Conservation (phyloP, 306 rosid genomes). For the Cicer bijugum region DNA sequence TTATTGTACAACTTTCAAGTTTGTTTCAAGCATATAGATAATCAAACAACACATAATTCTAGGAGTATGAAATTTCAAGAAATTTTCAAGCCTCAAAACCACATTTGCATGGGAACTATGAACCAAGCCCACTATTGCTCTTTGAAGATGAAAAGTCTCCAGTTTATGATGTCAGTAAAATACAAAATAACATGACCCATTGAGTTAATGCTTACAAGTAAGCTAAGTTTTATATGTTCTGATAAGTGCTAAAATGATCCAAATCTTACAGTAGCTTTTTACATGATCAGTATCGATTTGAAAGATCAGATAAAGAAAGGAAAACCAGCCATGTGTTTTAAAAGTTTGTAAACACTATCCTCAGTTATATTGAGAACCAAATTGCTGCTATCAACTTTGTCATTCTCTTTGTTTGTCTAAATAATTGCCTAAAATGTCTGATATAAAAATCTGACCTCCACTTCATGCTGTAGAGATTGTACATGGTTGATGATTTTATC, state of each 20-base stretch:
- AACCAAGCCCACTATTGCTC: neutral
- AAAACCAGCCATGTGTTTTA: slow-evolving; percentile 7
- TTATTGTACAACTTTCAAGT: slow-evolving; percentile 24
- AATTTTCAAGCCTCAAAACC: slow-evolving; percentile 36
- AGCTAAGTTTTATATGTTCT: slow-evolving; percentile 29
- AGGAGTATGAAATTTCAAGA: slow-evolving; percentile 35
- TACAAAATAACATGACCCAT: slow-evolving; percentile 5
- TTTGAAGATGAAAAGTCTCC: neutral
- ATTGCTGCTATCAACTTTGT: slow-evolving; percentile 39
- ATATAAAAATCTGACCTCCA: slow-evolving; percentile 79
- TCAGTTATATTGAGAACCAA: slow-evolving; percentile 28
- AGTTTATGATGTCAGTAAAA: slow-evolving; percentile 13
- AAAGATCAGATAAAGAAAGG: slow-evolving; percentile 20
- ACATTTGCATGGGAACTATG: neutral
- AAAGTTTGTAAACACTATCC: slow-evolving; percentile 17
- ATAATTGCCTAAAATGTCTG: slow-evolving; percentile 38
- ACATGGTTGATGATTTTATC: slow-evolving; percentile 98
- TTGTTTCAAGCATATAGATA: slow-evolving; percentile 18
- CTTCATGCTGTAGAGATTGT: slow-evolving; percentile 89
- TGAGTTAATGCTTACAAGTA: slow-evolving; percentile 8
- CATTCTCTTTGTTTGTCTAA: slow-evolving; percentile 45
- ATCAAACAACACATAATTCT: slow-evolving; percentile 28
- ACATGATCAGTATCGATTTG: slow-evolving; percentile 32
- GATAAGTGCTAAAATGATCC: slow-evolving; percentile 18
- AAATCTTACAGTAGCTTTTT: slow-evolving; percentile 8